Evolutionary conservation across 2,329 filamentous ascomycete species (phyloP), one percentile per base, ranked within the genome.

Genomic region (Claviceps capensis): DNA sequence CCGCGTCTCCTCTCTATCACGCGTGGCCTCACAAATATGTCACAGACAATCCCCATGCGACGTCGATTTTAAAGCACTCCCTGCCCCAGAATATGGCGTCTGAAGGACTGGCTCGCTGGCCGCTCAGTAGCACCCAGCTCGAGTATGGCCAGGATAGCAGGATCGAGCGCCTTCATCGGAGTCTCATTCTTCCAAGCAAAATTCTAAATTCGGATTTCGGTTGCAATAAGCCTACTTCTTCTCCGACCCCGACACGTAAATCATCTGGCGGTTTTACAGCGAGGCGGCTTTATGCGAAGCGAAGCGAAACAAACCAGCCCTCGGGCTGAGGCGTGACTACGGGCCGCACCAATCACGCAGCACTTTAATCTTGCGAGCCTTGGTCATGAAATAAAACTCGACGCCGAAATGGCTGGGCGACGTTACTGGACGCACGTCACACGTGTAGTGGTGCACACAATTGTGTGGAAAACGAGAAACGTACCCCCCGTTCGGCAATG

Each of bases 41-140:
- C 30, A 58, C 61, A 34, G 56, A 68, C 41, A 54, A 55, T 51
- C 67, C 69, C 14, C 65, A 71, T 51, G 59, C 67, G 23, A 64
- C 65, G 8, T 61, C 62, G 17, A 66, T 66, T 2, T 62, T 77
- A 46, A 60, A 59, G 50, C 62, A 63, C 34, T 65, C 67, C 2
- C 60, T 76, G 23, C 74, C 73, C 0, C 54, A 60, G 6, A 67
- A 60, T 37, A 61, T 72, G 52, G 62, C 63, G 16, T 59, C 62
- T 8, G 62, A 62, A 7, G 73, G 70, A 4, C 61, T 77, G 36
- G 64, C 63, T 23, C 69, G 75, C 56, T 77, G 74, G 74, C 59
- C 60, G 16, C 49, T 65, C 17, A 59, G 62, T 19, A 48, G 44
- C 8, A 49, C 41, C 9, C 19, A 38, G 23, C 17, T 3, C 38